phyloP scores from a whole-genome alignment of 352 stramenopile genomes.

The Phytophthora macrochlamydospora region DNA sequence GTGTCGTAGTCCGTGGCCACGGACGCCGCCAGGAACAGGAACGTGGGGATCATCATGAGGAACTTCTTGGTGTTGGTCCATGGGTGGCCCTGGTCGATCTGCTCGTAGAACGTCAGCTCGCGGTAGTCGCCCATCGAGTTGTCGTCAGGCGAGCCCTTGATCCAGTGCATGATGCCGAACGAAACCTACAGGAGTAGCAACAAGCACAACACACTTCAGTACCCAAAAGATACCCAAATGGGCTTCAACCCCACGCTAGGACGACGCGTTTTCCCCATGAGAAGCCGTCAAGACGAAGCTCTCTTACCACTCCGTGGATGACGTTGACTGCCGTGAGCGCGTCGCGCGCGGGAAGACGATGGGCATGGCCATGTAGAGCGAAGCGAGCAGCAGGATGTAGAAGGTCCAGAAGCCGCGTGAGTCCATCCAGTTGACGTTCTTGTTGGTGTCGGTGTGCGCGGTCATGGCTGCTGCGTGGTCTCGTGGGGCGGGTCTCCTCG shows the following conservation, averaged over 20 bases:
- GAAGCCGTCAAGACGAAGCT: background rate
- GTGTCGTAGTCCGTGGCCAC: conserved; percentile 92
- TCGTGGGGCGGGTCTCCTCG: background rate
- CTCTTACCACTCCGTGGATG: conserved; percentile 80
- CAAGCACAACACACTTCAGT: conserved; percentile 16
- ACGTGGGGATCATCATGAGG: conserved; percentile 93
- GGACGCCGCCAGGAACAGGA: conserved; percentile 87
- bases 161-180: conserved; percentile 95
- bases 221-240: conserved; percentile 9
- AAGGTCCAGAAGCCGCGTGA: conserved; percentile 88
- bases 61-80: conserved; percentile 95
- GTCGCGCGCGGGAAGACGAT: conserved; percentile 69
- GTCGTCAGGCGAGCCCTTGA: conserved; percentile 94
- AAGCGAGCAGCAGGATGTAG: conserved; percentile 79
- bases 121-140: conserved; percentile 94
- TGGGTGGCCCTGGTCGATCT: conserved; percentile 92
- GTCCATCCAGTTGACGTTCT: conserved; percentile 93
- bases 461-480: conserved; percentile 24
- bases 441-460: conserved; percentile 78
- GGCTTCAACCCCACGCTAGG: background rate
- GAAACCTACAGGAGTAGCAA: conserved; percentile 61
- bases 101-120: conserved; percentile 96
- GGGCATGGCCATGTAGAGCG: conserved; percentile 83
- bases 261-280: background rate
- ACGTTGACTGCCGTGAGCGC: conserved; percentile 86